These are phyloP conservation scores for Amanita rimosa DNA, from an alignment of 768 basidiomycete genomes.

Conservation along the genomic window DNA sequence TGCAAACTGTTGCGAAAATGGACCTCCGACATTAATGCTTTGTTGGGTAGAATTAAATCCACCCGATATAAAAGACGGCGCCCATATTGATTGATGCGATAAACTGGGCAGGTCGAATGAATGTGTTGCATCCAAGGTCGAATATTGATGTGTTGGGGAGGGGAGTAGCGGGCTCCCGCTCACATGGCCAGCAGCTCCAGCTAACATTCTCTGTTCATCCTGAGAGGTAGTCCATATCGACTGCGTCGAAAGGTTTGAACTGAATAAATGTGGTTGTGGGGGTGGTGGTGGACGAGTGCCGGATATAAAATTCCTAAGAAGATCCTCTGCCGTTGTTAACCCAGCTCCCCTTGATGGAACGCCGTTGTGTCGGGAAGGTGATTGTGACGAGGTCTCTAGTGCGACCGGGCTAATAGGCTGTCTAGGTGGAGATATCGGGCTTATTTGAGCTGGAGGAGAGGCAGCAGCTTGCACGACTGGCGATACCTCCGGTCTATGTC, in stretches of 20 bases:
- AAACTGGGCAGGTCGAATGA: slow-evolving; percentile 14
- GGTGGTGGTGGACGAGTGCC: slow-evolving; percentile 19
- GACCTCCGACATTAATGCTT: slow-evolving; percentile 7
- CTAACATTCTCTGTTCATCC: slow-evolving; percentile 33
- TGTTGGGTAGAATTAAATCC: slow-evolving; percentile 21
- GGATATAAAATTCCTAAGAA: slow-evolving; percentile 45
- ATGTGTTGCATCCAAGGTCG: slow-evolving; percentile 19
- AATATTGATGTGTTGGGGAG: slow-evolving; percentile 5
- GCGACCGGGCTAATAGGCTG: slow-evolving; percentile 16
- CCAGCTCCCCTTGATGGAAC: slow-evolving; percentile 14
- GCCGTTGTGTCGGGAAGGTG: slow-evolving; percentile 18
- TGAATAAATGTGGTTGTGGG: slow-evolving; percentile 39
- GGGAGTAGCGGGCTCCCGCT: slow-evolving; percentile 5
- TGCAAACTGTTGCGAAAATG: slow-evolving; percentile 8
- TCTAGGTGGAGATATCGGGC: slow-evolving; percentile 23
- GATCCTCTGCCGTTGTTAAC: slow-evolving; percentile 54
- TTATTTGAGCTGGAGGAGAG: slow-evolving; percentile 22
- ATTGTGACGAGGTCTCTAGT: slow-evolving; percentile 17
- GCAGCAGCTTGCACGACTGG: slow-evolving; percentile 15
- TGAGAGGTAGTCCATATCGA: slow-evolving; percentile 61
- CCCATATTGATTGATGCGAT: slow-evolving; percentile 26
- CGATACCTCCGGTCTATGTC: slow-evolving; percentile 17
- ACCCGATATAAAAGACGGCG: slow-evolving; percentile 15
- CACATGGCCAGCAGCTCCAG: slow-evolving; percentile 16
- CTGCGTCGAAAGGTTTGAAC: slow-evolving; percentile 34